phyloP scores from a whole-genome alignment of 2,329 filamentous ascomycete genomes.

The Penicillium occitanis region DNA sequence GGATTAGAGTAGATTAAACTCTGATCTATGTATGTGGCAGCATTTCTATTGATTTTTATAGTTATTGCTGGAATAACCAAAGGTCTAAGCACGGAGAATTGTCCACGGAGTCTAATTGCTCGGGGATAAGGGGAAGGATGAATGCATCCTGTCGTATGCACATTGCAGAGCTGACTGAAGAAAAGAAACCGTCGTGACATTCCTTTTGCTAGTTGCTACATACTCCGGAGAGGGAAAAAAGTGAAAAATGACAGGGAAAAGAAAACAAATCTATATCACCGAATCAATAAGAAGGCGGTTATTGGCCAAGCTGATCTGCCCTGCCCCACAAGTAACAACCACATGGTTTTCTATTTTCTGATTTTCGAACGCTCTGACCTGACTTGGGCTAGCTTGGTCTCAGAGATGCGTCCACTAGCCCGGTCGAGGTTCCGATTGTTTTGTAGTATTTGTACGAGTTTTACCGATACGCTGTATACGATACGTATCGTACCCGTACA shows the following conservation, averaged over 20 bases:
- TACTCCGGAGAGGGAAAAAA: background rate
- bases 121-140: background rate
- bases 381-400: background rate
- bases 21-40: background rate
- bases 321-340: slow-evolving; percentile 8
- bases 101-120: background rate
- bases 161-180: background rate
- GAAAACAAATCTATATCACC: background rate
- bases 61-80: background rate
- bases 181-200: background rate
- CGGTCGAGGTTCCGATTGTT: background rate
- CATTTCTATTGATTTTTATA: background rate
- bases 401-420: background rate
- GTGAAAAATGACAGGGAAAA: background rate
- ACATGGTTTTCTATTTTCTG: slow-evolving; percentile 18
- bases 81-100: background rate
- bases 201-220: background rate
- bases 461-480: background rate
- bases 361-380: background rate
- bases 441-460: background rate
- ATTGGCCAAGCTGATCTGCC: slow-evolving; percentile 8
- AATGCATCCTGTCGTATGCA: background rate
- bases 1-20: background rate
- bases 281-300: background rate
- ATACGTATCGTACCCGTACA: background rate